A percentile compares a stretch with the other conserved stretches of the same genome.
Evolutionary conservation across 2,329 filamentous ascomycete genomes (phyloP).

Genomic region (Metarhizium anisopliae): DNA sequence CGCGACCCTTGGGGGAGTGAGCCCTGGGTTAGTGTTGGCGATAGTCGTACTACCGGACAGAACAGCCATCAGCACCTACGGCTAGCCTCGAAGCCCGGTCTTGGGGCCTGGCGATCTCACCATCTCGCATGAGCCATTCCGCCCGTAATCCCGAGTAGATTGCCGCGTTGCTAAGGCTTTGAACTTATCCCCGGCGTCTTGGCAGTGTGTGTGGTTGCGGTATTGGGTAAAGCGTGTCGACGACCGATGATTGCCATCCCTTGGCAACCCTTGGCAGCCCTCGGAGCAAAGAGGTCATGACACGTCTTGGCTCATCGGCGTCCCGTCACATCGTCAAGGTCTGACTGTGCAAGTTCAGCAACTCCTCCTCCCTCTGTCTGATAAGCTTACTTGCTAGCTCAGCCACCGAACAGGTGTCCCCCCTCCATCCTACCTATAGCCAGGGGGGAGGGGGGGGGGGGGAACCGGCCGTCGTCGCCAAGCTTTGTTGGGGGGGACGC

Average conservation of each 20-base stretch:
- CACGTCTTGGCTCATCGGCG: not conserved
- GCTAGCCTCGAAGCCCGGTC: too few relatives aligned
- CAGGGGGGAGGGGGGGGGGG: not conserved
- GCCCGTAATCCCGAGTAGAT: not conserved
- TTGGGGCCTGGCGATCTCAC: not conserved
- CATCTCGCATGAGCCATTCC: not conserved
- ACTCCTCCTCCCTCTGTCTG: not conserved
- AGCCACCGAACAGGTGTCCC: not conserved
- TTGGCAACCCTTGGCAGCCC: not conserved
- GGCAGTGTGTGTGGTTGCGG: not conserved
- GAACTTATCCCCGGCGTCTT: not conserved
- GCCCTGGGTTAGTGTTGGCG: too few relatives aligned
- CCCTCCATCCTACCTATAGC: not conserved
- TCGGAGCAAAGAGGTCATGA: constrained; percentile 7
- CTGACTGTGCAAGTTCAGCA: not conserved
- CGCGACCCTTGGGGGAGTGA: too few relatives aligned
- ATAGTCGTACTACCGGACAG: too few relatives aligned
- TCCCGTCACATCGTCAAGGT: not conserved
- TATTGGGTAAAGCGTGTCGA: not conserved
- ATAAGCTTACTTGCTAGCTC: constrained; percentile 6
- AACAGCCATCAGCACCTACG: not conserved
- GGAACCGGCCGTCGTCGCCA: not conserved
- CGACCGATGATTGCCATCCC: not conserved
- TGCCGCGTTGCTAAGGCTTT: not conserved
- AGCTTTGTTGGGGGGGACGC: not conserved